These are phyloP conservation scores for Nadsonia fulvescens DNA, from an alignment of 805 yeast species.

Conservation along the genomic window DNA sequence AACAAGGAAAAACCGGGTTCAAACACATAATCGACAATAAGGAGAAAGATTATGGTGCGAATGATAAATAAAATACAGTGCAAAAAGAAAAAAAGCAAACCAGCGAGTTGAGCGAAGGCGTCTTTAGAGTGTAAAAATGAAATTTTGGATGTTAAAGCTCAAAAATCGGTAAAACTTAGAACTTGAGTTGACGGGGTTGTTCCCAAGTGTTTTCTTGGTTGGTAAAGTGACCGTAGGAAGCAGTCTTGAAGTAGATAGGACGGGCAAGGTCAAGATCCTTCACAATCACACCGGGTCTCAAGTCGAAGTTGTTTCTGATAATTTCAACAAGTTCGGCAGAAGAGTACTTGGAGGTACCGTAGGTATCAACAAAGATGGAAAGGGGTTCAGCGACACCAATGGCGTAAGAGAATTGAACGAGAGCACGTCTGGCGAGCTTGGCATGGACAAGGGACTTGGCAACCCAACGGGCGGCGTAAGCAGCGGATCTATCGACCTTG, in stretches of 20 bases:
- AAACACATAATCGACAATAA: too few species aligned
- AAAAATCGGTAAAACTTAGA: conserved; percentile 14
- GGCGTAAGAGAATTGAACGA: conserved; percentile 97
- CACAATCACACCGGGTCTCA: conserved; percentile 98
- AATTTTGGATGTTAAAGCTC: too few species aligned
- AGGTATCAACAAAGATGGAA: conserved; percentile 91
- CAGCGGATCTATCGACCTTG: conserved; percentile 99
- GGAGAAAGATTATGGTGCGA: too few species aligned
- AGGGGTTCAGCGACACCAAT: conserved; percentile 99
- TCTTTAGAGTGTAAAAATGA: too few species aligned
- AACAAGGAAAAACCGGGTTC: too few species aligned
- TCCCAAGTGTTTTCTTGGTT: conserved; percentile 99
- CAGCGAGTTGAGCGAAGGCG: too few species aligned
- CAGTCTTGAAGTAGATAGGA: conserved; percentile 98
- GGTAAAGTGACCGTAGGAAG: conserved; percentile 98
- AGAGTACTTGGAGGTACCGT: conserved; percentile 87
- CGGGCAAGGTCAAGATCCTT: conserved; percentile 93
- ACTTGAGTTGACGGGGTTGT: conserved; percentile 47
- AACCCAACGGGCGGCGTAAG: conserved; percentile 99
- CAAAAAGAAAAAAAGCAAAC: conserved; percentile 2
- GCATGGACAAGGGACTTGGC: conserved; percentile 95
- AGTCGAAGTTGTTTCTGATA: conserved; percentile 86
- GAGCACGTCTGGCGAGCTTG: conserved; percentile 88
- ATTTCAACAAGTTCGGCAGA: conserved; percentile 82
- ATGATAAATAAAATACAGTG: too few species aligned